Evolutionary conservation across 345 rosid species (phyloP).

Genomic region (Populus simonii): DNA sequence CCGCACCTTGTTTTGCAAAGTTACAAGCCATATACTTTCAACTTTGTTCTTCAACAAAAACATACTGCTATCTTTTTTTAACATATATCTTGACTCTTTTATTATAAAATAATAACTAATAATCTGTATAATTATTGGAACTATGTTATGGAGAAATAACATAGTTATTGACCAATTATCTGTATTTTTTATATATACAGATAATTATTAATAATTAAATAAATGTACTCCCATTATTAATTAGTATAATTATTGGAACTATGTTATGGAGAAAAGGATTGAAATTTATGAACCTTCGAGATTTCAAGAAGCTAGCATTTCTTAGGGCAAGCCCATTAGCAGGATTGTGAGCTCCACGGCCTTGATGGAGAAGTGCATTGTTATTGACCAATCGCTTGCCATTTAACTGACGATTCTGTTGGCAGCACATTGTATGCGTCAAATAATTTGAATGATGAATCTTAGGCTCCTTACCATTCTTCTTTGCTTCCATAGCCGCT

Average conservation of each 20-base stretch:
- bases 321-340: constrained; percentile 10
- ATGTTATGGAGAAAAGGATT: not conserved
- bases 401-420: constrained; percentile 16
- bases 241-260: too few species aligned
- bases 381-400: not conserved
- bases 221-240: too few species aligned
- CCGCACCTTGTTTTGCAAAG: too few species aligned
- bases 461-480: not conserved
- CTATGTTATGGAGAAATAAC: not conserved
- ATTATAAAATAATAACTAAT: too few species aligned
- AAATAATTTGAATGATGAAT: not conserved
- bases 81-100: too few species aligned
- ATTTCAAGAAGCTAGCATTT: not conserved
- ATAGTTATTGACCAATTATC: too few species aligned
- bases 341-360: not conserved
- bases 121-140: not conserved
- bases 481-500: constrained; percentile 27
- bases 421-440: constrained; percentile 4
- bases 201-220: too few species aligned
- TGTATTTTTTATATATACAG: too few species aligned
- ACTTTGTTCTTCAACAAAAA: too few species aligned
- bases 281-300: constrained; percentile 12
- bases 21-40: too few species aligned
- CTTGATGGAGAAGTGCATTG: constrained; percentile 6
- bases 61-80: too few species aligned